Conservation (phyloP, 1,139 yeast species). For the Geotrichum siamense region DNA sequence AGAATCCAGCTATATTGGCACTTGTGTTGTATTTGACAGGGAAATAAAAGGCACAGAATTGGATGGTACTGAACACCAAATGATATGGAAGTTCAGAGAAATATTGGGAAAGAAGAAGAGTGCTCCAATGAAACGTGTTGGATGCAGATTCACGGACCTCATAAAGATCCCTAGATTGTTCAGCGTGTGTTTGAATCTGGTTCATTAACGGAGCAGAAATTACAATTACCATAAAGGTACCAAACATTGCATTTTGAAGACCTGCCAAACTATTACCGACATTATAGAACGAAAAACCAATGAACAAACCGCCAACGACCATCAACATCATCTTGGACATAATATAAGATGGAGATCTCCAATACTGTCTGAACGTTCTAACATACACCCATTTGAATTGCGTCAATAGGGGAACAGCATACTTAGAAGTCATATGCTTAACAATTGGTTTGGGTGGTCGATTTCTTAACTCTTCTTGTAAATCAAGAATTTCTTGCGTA, state of each 20-base stretch:
- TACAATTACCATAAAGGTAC: constrained; percentile 45
- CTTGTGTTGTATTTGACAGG: constrained; percentile 45
- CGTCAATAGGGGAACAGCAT: constrained; percentile 28
- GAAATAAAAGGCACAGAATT: constrained; percentile 51
- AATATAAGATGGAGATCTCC: constrained; percentile 36
- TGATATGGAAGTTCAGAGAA: constrained; percentile 52
- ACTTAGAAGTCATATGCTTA: constrained; percentile 20
- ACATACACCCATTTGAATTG: constrained; percentile 35
- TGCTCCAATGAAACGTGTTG: constrained; percentile 59
- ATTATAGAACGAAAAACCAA: constrained; percentile 51
- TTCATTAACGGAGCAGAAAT: constrained; percentile 48
- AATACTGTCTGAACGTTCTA: constrained; percentile 35
- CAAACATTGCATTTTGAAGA: constrained; percentile 46
- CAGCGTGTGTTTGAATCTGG: constrained; percentile 52
- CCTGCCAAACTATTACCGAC: constrained; percentile 44
- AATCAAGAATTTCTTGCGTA: constrained; percentile 32
- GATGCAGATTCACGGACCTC: constrained; percentile 60
- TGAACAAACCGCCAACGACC: constrained; percentile 41
- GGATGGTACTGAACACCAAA: constrained; percentile 45
- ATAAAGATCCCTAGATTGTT: constrained; percentile 47
- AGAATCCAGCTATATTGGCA: constrained; percentile 48
- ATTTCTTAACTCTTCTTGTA: constrained; percentile 35
- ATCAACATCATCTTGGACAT: constrained; percentile 22
- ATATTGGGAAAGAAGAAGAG: constrained; percentile 46
- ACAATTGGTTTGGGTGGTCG: constrained; percentile 28